Evolutionary conservation across 148 eudicot genomes (phyloP).

Genomic region (Diospyros kaki): DNA sequence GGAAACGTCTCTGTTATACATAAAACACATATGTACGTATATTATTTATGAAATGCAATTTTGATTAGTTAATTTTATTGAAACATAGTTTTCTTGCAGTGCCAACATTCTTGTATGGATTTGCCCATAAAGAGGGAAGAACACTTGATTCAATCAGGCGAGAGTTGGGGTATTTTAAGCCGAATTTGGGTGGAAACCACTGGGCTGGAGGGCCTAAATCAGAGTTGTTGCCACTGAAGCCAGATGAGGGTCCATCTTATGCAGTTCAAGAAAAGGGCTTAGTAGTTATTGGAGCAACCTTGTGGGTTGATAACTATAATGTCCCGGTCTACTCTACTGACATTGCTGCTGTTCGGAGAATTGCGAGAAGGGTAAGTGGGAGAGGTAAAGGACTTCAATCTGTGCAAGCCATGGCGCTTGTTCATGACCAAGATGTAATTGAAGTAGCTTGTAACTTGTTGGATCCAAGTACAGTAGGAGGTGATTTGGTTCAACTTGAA

Average conservation of each 20-base stretch:
- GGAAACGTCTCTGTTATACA: too few relatives aligned
- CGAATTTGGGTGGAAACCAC: slow-evolving; percentile 46
- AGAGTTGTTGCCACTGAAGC: slow-evolving; percentile 38
- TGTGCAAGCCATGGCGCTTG: slow-evolving; percentile 89
- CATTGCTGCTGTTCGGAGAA: slow-evolving; percentile 49
- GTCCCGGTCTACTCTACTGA: slow-evolving; percentile 60
- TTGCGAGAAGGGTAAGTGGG: slow-evolving; percentile 67
- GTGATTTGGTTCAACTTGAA: slow-evolving; percentile 57
- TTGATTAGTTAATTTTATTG: too few relatives aligned
- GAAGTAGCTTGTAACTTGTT: slow-evolving; percentile 82
- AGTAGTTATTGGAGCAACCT: slow-evolving; percentile 67
- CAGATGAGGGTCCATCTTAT: slow-evolving; percentile 63
- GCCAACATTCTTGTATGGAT: not conserved
- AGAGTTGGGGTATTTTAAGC: slow-evolving; percentile 50
- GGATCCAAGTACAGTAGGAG: slow-evolving; percentile 55
- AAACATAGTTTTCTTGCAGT: not conserved
- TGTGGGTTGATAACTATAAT: slow-evolving; percentile 88
- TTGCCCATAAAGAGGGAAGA: not conserved
- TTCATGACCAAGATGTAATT: slow-evolving; percentile 62
- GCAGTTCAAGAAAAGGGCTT: slow-evolving; percentile 51
- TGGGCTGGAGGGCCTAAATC: slow-evolving; percentile 70
- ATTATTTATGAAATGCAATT: too few relatives aligned
- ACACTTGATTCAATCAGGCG: not conserved
- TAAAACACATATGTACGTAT: too few relatives aligned
- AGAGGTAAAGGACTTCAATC: slow-evolving; percentile 72